A percentile compares a stretch with the other conserved stretches of the same genome.
Evolutionary conservation across 176 grass and related monocot species (phyloP).

Genomic region (Oryza glumipatula): DNA sequence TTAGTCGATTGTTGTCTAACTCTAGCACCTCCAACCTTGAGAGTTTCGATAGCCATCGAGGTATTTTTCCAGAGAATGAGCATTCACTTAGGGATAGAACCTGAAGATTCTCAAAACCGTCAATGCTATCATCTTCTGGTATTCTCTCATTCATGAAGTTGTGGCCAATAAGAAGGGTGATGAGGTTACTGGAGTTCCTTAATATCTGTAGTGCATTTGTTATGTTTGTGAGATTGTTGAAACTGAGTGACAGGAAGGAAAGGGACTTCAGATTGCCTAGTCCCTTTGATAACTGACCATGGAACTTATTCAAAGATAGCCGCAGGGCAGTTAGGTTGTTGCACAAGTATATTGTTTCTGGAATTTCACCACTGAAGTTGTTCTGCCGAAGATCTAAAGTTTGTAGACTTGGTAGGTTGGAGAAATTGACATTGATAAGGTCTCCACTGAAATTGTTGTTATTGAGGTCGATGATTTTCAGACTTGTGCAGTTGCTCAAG

Average conservation of each 20-base stretch:
- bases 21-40: not conserved
- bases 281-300: not conserved
- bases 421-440: conserved; percentile 21
- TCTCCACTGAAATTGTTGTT: conserved; percentile 15
- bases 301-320: not conserved
- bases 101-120: conserved; percentile 32
- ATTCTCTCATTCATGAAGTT: conserved; percentile 25
- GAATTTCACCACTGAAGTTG: conserved; percentile 25
- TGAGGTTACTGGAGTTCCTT: not conserved
- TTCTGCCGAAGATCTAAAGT: not conserved
- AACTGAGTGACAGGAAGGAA: conserved; percentile 10
- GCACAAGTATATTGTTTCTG: conserved; percentile 38
- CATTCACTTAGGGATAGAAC: not conserved
- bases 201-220: conserved; percentile 20
- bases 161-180: not conserved
- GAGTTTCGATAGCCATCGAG: conserved; percentile 39
- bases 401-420: not conserved
- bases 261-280: conserved; percentile 15
- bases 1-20: conserved; percentile 2
- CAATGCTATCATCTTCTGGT: not conserved
- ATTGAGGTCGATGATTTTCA: conserved; percentile 23
- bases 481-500: conserved; percentile 29
- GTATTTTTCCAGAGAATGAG: conserved; percentile 18
- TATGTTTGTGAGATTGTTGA: conserved; percentile 31
- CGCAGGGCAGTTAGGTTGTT: conserved; percentile 7